Base-by-base conservation (phyloP, 139 green algal genomes). In the Edaphochlamys debaryana region DNA sequence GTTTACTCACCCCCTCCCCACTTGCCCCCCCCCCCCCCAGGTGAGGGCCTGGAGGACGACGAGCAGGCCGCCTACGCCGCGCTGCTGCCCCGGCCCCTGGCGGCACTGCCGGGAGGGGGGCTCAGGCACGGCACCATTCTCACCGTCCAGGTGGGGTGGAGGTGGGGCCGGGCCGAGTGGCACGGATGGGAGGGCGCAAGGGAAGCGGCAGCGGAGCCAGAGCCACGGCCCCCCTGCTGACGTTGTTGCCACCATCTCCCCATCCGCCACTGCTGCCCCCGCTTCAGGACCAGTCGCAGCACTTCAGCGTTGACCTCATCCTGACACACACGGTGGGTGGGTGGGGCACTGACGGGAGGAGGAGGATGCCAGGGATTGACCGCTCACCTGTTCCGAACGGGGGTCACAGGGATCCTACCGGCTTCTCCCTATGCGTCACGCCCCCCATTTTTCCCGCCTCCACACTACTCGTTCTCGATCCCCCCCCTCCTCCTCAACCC, bases 21-120 rank as follows among this genome's bases (percentile, higher is more conserved):
- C 8, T 15, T n/a, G n/a, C 64, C 27, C 19, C 42, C 90, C 34
- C 95, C 94, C 75, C 91, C 94, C 56, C 85, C 94, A 79, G 94
- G 91, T 0, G 91, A 91, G 58, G 95, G 85, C 42, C 78, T 99
- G 58, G 95, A 98, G 22, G 92, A 95, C 20, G 95, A 98, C 67
- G 96, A 98, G 90, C 81, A 87, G 32, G 80, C 81, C 29, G 68
- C 34, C 19, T 84, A 95, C 80, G 60, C 60, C 0, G 52, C 42
- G 6, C 48, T 92, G 83, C 87, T 95, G 52, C 64, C 85, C 11
- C 70, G 64, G 54, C 7, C 79, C 13, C 84, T 98, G 74, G 45
- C 71, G 13, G 25, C 73, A 56, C 88, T 97, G 72, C 94, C 95
- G 8, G 94, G 92, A 0, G 94, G 94, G 32, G 94, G 94, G 13